phyloP scores from a whole-genome alignment of 257 asterid species.

The Mitragyna speciosa region DNA sequence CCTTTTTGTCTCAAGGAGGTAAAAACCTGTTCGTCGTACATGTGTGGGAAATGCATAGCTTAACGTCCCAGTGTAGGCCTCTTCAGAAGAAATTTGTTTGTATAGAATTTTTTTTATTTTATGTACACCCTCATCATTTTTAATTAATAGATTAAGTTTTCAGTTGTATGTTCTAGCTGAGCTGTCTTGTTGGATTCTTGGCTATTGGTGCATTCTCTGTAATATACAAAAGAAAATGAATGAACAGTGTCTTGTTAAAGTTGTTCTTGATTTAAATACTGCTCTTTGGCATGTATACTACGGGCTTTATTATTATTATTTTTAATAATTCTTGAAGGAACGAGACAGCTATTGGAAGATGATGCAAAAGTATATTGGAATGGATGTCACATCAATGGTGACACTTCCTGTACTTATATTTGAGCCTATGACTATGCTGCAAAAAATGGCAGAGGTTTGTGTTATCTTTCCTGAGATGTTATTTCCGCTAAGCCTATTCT shows the following conservation, averaged over 20 bases:
- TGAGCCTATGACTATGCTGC: constrained; percentile 99
- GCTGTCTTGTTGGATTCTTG: not conserved
- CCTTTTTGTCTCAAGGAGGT: not conserved
- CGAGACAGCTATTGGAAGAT: constrained; percentile 94
- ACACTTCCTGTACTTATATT: constrained; percentile 97
- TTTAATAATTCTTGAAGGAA: constrained; percentile 44
- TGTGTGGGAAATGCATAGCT: not conserved
- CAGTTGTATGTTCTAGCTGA: not conserved
- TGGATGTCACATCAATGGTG: constrained; percentile 97
- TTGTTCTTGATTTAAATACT: not conserved
- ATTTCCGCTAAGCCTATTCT: constrained; percentile 19
- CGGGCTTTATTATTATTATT: not conserved
- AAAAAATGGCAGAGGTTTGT: constrained; percentile 98
- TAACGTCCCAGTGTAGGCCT: not conserved
- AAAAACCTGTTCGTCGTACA: not conserved
- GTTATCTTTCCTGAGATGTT: constrained; percentile 4
- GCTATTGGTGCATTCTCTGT: not conserved
- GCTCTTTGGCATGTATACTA: not conserved
- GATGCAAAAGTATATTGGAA: constrained; percentile 96
- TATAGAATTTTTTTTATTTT: not conserved
- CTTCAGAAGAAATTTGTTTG: not conserved
- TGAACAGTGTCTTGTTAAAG: not conserved
- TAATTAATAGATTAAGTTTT: not conserved
- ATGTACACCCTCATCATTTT: not conserved
- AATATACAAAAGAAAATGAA: not conserved